Conservation (phyloP, 805 yeast species). For the Blastobotrys parvus region DNA sequence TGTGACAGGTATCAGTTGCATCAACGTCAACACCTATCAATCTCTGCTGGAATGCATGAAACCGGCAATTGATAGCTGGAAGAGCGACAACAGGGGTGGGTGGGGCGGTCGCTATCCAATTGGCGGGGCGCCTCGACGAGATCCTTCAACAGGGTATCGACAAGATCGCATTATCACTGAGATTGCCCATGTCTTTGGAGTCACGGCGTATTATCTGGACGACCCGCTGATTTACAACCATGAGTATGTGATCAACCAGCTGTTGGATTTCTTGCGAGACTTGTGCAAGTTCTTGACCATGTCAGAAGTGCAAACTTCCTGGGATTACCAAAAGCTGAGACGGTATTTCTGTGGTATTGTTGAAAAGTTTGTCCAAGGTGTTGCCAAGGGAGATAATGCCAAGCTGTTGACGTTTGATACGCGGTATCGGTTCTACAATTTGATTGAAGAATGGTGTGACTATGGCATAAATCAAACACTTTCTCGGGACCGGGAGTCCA, state of each 20-base stretch:
- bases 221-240: conserved; percentile 48
- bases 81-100: conserved; percentile 18
- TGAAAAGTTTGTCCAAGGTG: conserved; percentile 43
- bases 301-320: conserved; percentile 51
- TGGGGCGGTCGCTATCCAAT: not conserved
- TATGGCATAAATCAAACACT: conserved; percentile 58
- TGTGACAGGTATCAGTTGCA: conserved; percentile 80
- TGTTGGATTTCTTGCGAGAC: conserved; percentile 54
- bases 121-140: conserved; percentile 2
- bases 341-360: conserved; percentile 77
- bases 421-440: conserved; percentile 71
- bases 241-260: conserved; percentile 56
- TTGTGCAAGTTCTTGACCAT: conserved; percentile 51
- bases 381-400: conserved; percentile 28
- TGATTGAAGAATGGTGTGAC: conserved; percentile 91
- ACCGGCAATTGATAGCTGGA: conserved; percentile 48
- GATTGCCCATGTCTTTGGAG: conserved; percentile 64
- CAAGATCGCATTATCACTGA: conserved; percentile 52
- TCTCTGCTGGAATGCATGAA: conserved; percentile 73
- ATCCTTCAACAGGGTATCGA: conserved; percentile 7
- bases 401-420: conserved; percentile 79
- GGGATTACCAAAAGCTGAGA: conserved; percentile 67
- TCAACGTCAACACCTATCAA: conserved; percentile 81
- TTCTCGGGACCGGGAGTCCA: conserved; percentile 60
- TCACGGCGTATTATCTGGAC: conserved; percentile 55